Evolutionary conservation across 1,284 basidiomycete species (phyloP), one percentile per base, ranked within the genome.

Genomic region (Peniophora sp.): DNA sequence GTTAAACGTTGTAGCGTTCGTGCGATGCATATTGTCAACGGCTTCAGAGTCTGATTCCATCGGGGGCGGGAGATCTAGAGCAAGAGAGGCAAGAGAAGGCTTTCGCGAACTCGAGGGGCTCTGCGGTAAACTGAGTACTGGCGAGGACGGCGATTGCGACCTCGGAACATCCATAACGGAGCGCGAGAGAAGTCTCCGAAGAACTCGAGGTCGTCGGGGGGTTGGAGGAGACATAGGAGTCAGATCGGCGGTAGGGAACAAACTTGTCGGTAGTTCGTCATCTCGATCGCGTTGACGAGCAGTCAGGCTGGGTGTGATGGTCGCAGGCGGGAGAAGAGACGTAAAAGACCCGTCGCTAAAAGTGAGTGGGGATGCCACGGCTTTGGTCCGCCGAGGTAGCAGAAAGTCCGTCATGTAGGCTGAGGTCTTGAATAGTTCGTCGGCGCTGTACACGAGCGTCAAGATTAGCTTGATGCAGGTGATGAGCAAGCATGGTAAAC

Each of bases 1-100:
- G 34, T 63, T 60, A 50, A 69, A 61, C 3, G 71, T 61, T 52
- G 17, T 56, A 58, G 0, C 64, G 57, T 14, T 67, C 62, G 16
- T 54, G 58, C 0, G 69, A 69, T 23, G 54, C 52, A 2, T 12
- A 32, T 32, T 32, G 27, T 5, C 27, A 12, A 60, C 58, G 1
- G 64, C 63, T 9, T 54, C 48, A 0, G 70, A 65, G 39, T 71
- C 66, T 1, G 27, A 12, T 12, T 32, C 27, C 6, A 32, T 14
- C 67, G 68, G 32, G 64, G 50, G 48, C 67, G 64, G 54, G 68
- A 69, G 1, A 69, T 64, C 14, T 66, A 65, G 32, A 64, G 60
- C 58, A 65, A 59, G 55, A 50, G 58, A 44, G 8, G 34, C 45
- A 41, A 52, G 19, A 41, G 46, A 12, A 16, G 32, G 39, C 46